Base-by-base conservation (phyloP, 345 rosid species). In the Rubroshorea leprosula region DNA sequence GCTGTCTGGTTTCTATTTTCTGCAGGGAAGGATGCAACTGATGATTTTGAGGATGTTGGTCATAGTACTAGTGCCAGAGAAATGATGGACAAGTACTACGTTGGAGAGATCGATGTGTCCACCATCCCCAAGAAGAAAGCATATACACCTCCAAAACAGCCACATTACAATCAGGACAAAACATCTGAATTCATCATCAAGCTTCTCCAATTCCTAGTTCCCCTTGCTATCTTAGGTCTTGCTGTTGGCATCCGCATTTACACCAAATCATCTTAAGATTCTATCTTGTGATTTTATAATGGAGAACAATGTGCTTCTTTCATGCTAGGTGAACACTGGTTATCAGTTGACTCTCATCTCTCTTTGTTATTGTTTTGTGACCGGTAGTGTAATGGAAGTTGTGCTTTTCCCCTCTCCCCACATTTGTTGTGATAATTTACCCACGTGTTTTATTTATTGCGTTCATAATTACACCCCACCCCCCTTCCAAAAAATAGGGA, bases 81-180 rank as follows among this genome's bases (percentile, higher is more conserved):
- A 43, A 81, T 77, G 82, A 78, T 78, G 91, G 78, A 76, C 1
- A 78, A 82, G 38, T 85, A 72, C 79, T 76, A 66, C 26, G 71
- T 87, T 0, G 94, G 97, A 26, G 72, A 78, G 49, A 80, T 82
- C 12, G 85, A 87, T 66, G 22, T 63, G 5, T 62, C 86, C 14
- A 82, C 94, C 22, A 70, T 85, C 57, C 95, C 95, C 0, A 57
- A 68, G 55, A 81, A 67, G 77, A 73, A 21, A 41, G 70, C 35
- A 12, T 84, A 87, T 61, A 65, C 75, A 14, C 87, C 93, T 54
- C 90, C 89, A 0, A 78, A 87, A 57, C 87, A 87, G 71, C 85
- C 93, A 19, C 77, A 76, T 41, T 74, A 80, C 82, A 85, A 80
- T 63, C 96, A 81, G 58, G 93, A 87, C 83, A 90, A 85, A 83